These are phyloP conservation scores for Leccinum sublutescens DNA, from an alignment of 768 basidiomycete species.

Conservation along the genomic window DNA sequence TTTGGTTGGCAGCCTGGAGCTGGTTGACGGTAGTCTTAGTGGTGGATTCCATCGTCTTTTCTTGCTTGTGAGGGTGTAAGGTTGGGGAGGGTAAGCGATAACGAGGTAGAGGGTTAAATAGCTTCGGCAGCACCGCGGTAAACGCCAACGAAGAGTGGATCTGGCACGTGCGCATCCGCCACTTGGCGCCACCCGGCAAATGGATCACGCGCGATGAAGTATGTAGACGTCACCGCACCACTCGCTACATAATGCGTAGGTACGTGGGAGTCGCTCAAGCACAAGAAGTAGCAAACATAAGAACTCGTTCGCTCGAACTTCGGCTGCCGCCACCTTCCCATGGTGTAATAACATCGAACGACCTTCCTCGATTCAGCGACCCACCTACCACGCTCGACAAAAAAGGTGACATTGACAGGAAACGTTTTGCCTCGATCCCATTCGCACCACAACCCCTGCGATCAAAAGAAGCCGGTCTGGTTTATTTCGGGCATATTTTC, in stretches of 20 bases:
- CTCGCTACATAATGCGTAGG: neutral
- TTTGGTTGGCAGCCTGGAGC: conserved; percentile 57
- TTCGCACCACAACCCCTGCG: neutral
- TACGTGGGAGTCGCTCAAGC: too few species aligned
- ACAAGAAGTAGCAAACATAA: neutral
- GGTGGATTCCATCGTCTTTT: conserved; percentile 30
- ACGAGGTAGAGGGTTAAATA: conserved; percentile 17
- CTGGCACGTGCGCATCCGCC: conserved; percentile 18
- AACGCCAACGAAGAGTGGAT: neutral
- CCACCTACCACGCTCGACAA: neutral
- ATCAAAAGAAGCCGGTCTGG: neutral
- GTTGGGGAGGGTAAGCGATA: neutral
- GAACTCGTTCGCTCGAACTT: neutral
- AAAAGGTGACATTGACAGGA: neutral
- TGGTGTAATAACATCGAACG: neutral
- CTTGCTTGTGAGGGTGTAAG: conserved; percentile 25
- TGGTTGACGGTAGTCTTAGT: conserved; percentile 44
- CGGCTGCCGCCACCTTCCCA: neutral
- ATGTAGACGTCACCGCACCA: neutral
- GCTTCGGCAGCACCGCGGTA: neutral
- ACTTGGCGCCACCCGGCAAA: neutral
- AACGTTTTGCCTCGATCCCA: neutral
- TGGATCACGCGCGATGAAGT: neutral
- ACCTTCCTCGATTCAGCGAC: neutral
- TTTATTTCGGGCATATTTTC: neutral